Conservation (phyloP, 1,284 basidiomycete genomes). For the Microbotryum scabiosae region DNA sequence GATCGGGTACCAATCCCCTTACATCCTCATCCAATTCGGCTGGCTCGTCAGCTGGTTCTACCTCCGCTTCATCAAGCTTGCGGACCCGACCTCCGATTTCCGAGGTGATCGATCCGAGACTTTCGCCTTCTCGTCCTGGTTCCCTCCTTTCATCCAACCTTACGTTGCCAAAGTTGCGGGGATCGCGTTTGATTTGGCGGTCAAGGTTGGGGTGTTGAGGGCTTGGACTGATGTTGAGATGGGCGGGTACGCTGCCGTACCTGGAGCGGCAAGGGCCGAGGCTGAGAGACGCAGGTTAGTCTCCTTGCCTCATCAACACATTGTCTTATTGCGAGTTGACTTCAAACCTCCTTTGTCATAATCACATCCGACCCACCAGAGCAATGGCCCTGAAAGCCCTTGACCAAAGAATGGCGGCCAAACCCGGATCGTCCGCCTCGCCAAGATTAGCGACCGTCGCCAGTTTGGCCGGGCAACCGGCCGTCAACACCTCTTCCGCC, state of each 20-base stretch:
- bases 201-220: conserved; percentile 60
- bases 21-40: conserved; percentile 93
- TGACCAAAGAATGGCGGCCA: conserved; percentile 70
- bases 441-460: too few species aligned
- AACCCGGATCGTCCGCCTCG: conserved; percentile 5
- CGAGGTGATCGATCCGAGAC: conserved; percentile 87
- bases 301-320: neutral
- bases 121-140: conserved; percentile 92
- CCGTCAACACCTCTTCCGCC: too few species aligned
- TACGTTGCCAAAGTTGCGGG: conserved; percentile 62
- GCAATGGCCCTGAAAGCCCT: conserved; percentile 91
- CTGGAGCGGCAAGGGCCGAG: conserved; percentile 81
- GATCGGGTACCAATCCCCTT: conserved; percentile 82
- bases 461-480: too few species aligned
- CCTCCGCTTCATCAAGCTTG: conserved; percentile 91
- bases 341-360: neutral
- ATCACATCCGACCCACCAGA: conserved; percentile 41
- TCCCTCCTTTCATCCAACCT: conserved; percentile 83
- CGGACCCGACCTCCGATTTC: conserved; percentile 47
- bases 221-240: conserved; percentile 65
- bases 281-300: conserved; percentile 79
- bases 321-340: conserved; percentile 1
- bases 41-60: conserved; percentile 95
- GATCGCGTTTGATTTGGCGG: conserved; percentile 55
- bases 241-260: conserved; percentile 57